Base-by-base conservation (phyloP, 2,329 filamentous ascomycete species). In the Cladosporium sphaerospermum region DNA sequence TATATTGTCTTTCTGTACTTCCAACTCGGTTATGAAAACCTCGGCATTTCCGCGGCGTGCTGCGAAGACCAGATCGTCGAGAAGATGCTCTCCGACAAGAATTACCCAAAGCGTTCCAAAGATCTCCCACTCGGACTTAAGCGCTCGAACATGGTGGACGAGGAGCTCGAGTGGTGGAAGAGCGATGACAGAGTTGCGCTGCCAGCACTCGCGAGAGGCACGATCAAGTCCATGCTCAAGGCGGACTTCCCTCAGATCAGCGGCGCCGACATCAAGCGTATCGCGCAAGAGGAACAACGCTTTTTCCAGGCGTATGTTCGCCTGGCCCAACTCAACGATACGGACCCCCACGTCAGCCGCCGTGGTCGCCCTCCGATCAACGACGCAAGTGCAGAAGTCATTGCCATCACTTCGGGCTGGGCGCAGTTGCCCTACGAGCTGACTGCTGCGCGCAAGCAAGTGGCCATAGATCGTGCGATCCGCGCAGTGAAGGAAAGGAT, bases 191-290 rank as follows among this genome's bases (percentile, higher is more conserved):
- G 65, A n/a, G 53, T 46, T 19, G 34, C 48, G 1, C 44, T 54
- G 3, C 56, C 57, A 28, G 7, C 23, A 28, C 4, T 18, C 4
- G 23, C 23, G 23, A 28, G 23, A 7, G 23, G 23, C 23, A 40
- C 59, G 2, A 61, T 65, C 36, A 47, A 46, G 19, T 44, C 55
- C 47, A 62, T 68, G 9, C 64, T 75, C 10, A 73, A 72, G 57
- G 68, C 72, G 48, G 71, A 75, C 41, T 75, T 74, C 46, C 66
- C 62, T 0, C 60, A 64, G 7, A 61, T 75, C 5, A 67, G 71
- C 1, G 61, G 64, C 9, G 59, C 62, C 13, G 67, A 69, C 54
- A 69, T 75, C 55, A 57, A 58, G 14, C 59, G 63, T 16, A 61
- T 62, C 2, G 45, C 73, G 5, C 46, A 31, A 13, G 42, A 53